Percentiles rank a stretch among this genome's conserved stretches.
Conservation (phyloP, 2,329 filamentous ascomycete genomes). For the Dactylellina cionopaga region DNA sequence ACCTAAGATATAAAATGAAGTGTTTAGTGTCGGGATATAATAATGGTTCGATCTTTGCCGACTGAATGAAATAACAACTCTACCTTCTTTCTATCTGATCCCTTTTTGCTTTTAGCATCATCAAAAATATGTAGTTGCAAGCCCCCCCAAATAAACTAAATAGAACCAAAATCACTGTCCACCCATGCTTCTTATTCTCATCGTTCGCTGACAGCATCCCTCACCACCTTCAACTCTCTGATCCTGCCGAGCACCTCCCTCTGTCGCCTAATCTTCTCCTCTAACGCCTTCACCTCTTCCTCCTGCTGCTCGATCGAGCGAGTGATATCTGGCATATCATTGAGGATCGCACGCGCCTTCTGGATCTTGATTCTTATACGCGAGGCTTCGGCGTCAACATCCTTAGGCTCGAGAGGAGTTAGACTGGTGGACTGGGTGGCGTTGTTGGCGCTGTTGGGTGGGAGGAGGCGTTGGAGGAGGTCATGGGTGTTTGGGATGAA, state of each 20-base stretch:
- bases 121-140: too few relatives aligned
- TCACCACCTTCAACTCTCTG: constrained; percentile 66
- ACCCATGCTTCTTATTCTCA: not conserved
- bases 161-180: too few relatives aligned
- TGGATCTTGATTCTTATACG: constrained; percentile 84
- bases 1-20: too few relatives aligned
- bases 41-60: too few relatives aligned
- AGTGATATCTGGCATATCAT: constrained; percentile 75
- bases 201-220: constrained; percentile 35
- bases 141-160: too few relatives aligned
- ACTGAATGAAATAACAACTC: too few relatives aligned
- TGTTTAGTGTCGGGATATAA: too few relatives aligned
- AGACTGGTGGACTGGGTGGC: constrained; percentile 60
- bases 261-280: constrained; percentile 72
- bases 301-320: constrained; percentile 75
- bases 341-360: constrained; percentile 75
- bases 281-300: constrained; percentile 74
- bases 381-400: constrained; percentile 80
- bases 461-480: constrained; percentile 58
- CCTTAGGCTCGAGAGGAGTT: constrained; percentile 73
- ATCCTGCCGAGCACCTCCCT: constrained; percentile 68
- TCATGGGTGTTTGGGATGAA: constrained; percentile 58
- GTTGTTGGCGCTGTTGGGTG: constrained; percentile 57
- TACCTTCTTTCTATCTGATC: too few relatives aligned
- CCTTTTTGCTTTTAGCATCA: too few relatives aligned